Base-by-base conservation (phyloP, 192 early-diverging fungal genomes). In the Coemansia aciculifera region DNA sequence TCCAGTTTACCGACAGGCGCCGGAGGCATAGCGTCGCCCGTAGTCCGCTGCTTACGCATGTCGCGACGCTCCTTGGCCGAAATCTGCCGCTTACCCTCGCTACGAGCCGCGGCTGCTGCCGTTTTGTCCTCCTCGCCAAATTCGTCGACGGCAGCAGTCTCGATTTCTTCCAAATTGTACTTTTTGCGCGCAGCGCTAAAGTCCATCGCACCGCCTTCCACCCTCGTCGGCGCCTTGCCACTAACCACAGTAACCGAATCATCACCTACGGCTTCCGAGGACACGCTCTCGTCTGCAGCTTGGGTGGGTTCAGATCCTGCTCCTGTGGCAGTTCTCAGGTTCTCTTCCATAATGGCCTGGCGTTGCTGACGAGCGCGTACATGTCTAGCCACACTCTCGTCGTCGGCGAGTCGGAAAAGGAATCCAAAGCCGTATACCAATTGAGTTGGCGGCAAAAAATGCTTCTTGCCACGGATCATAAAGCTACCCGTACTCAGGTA, bases 401-500 rank as follows among this genome's bases (percentile, higher is more conserved):
- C 95, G 64, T 98, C 96, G 23, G 75, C 80, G 46, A 98, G 74
- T 43, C 88, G 85, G 83, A 99, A 99, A 44, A 96, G 29, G 46
- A 97, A 84, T n/a, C 93, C 97, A 79, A 96, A 93, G n/a, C 97
- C 97, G 71, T 97, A 98, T 0, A 96, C 89, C 4, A 99, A 78
- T 79, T 97, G 96, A 17, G 91, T 88, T 6, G 96, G 93, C 7
- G 97, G 96, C 69, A 98, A 81, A 75, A 89, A 94, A 73, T 93
- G 92, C 80, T 98, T 99, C 79, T 95, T 94, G 42, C 94, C 96
- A 24, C 91, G 85, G 67, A 98, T 92, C 90, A 94, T 95, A 75
- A 98, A 97, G 66, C 88, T 91, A 17, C 95, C 95, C 0, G 93
- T 93, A 3, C 90, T 90, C 63, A 98, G 79, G 64, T 91, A 95